phyloP scores from a whole-genome alignment of 2,329 filamentous ascomycete species.

The Scedosporium apiospermum region DNA sequence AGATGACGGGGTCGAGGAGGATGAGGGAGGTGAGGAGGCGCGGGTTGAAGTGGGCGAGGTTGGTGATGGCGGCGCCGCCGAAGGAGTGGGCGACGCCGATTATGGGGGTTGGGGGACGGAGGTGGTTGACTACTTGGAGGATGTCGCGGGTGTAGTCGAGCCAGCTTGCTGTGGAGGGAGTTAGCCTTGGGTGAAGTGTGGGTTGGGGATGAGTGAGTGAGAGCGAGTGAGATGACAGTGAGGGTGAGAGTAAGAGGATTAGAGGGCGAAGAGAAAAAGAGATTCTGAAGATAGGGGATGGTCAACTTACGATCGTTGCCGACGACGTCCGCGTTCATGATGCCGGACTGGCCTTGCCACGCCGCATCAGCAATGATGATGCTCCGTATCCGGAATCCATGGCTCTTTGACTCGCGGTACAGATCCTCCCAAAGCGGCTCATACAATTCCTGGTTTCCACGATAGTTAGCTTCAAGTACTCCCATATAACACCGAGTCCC shows the following conservation, averaged over 20 bases:
- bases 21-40: conserved; percentile 67
- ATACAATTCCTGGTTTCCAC: conserved; percentile 64
- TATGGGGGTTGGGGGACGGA: conserved; percentile 66
- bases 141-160: conserved; percentile 78
- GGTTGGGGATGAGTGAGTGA: not conserved
- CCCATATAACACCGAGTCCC: not conserved
- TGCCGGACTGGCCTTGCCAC: conserved; percentile 70
- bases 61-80: conserved; percentile 64
- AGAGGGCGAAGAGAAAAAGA: too few species aligned
- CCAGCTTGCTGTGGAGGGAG: conserved; percentile 57
- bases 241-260: not conserved
- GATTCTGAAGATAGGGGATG: not conserved
- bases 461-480: not conserved
- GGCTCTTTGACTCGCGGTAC: conserved; percentile 41
- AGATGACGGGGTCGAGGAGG: conserved; percentile 78
- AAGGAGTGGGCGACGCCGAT: conserved; percentile 85
- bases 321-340: conserved; percentile 64
- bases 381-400: conserved; percentile 59
- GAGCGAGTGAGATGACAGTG: not conserved
- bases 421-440: conserved; percentile 88
- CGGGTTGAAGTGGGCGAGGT: conserved; percentile 68
- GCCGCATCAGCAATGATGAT: conserved; percentile 92
- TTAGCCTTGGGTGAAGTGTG: too few species aligned
- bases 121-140: conserved; percentile 74
- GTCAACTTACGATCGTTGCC: conserved; percentile 69